phyloP scores from a whole-genome alignment of 1,284 basidiomycete species.

The Fomitopsis schrenkii region DNA sequence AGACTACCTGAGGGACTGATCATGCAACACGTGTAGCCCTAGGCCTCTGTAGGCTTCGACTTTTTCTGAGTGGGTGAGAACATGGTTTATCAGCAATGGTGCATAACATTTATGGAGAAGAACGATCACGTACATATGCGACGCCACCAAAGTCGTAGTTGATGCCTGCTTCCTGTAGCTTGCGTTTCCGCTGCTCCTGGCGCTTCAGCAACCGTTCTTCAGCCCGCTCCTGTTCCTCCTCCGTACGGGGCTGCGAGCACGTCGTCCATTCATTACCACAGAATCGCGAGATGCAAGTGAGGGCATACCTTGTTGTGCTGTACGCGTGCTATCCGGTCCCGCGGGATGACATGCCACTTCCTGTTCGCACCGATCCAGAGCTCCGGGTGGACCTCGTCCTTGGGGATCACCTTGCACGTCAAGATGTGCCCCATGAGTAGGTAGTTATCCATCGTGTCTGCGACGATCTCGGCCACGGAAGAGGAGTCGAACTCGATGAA shows the following conservation, averaged over 20 bases:
- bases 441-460: constrained; percentile 99
- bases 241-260: constrained; percentile 61
- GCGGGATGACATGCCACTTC: constrained; percentile 81
- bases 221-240: constrained; percentile 65
- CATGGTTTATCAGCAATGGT: not conserved
- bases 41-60: constrained; percentile 21
- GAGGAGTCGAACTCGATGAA: constrained; percentile 94
- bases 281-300: not conserved
- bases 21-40: not conserved
- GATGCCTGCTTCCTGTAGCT: constrained; percentile 82
- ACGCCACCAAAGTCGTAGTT: constrained; percentile 82
- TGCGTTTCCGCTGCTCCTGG: constrained; percentile 75
- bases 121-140: constrained; percentile 53
- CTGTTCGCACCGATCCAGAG: constrained; percentile 97
- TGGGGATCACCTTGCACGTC: constrained; percentile 82
- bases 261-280: not conserved
- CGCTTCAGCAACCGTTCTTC: constrained; percentile 73
- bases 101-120: not conserved
- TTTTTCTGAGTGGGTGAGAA: constrained; percentile 17
- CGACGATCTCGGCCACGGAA: constrained; percentile 91
- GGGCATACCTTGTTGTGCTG: constrained; percentile 75
- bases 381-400: constrained; percentile 87
- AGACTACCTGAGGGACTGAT: not conserved
- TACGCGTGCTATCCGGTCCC: constrained; percentile 65
- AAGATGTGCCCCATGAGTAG: constrained; percentile 92